Evolutionary conservation across 2,329 filamentous ascomycete genomes (phyloP), one percentile per base, ranked within the genome.

Genomic region (Teratosphaeriaceae sp.): DNA sequence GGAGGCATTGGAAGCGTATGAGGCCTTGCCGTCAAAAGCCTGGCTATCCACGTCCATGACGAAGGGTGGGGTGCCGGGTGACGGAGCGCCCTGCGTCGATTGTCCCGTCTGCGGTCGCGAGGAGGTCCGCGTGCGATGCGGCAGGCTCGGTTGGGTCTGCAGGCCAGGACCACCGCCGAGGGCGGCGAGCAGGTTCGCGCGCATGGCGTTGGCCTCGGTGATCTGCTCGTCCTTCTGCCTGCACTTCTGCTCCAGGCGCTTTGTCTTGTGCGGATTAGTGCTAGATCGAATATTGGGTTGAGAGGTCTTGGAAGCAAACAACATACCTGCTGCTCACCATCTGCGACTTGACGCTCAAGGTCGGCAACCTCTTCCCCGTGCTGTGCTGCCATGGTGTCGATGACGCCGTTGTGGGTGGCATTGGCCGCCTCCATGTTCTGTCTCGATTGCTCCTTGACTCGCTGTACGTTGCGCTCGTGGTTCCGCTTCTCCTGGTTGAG

Each of bases 131-230:
- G 48, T 50, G 9, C 53, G 53, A 38, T 53, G 50, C 5, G 51
- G 48, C 6, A 55, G 27, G 15, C 31, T 43, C 11, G 43, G 15
- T 21, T 43, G 34, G 31, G 34, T 33, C 5, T 6, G 43, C 7
- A 12, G 19, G 12, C 21, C 16, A 16, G 33, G 40, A 13, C 31
- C 45, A 20, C 46, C 49, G 15, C 38, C 47, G 16, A 64, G 64
- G 4, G 64, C 60, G 8, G 56, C 56, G 54, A 66, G 61, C 21
- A 68, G 51, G 33, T 62, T 61, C 16, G 49, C 51, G 16, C 62
- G 58, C 54, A 67, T 61, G 5, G 60, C 58, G 43, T 65, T 58
- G 5, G 64, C 63, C 51, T 67, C 58, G 8, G 58, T 49, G 42
- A 68, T 58, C 27, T 67, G 60, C 22, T 54, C 52, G 33, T 65